Conservation (phyloP, 148 eudicot genomes). For the Talinum fruticosum region DNA sequence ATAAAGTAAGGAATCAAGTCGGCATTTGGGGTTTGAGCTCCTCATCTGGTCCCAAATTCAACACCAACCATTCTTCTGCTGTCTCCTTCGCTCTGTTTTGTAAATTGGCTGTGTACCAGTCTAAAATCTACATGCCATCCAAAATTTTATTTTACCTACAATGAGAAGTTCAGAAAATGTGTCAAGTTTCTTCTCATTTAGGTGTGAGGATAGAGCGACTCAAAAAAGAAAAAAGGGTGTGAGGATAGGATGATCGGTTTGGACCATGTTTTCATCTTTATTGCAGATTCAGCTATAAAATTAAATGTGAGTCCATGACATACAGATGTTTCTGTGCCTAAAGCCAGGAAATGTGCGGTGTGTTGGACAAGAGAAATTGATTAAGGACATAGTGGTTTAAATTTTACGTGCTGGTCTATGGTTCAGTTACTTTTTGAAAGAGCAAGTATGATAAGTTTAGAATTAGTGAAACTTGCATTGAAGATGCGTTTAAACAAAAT, state of each 20-base stretch:
- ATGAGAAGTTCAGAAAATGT: not conserved
- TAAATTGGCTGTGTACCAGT: not conserved
- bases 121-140: not conserved
- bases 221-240: no score
- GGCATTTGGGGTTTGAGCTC: not conserved
- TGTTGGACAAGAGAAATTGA: not conserved
- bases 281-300: not conserved
- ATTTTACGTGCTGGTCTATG: not conserved
- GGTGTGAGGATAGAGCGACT: conserved; percentile 8
- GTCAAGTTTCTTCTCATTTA: not conserved
- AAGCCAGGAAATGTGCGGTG: no score
- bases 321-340: not conserved
- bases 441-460: not conserved
- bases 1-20: not conserved
- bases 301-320: not conserved
- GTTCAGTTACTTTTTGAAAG: not conserved
- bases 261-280: not conserved
- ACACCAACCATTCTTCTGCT: not conserved
- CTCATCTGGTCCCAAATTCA: not conserved
- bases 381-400: not conserved
- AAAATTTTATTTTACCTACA: not conserved
- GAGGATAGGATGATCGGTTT: not conserved
- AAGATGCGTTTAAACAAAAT: not conserved
- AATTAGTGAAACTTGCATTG: not conserved
- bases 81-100: not conserved